Conservation (phyloP, 106 monocot genomes). For the Amphibolis antarctica region DNA sequence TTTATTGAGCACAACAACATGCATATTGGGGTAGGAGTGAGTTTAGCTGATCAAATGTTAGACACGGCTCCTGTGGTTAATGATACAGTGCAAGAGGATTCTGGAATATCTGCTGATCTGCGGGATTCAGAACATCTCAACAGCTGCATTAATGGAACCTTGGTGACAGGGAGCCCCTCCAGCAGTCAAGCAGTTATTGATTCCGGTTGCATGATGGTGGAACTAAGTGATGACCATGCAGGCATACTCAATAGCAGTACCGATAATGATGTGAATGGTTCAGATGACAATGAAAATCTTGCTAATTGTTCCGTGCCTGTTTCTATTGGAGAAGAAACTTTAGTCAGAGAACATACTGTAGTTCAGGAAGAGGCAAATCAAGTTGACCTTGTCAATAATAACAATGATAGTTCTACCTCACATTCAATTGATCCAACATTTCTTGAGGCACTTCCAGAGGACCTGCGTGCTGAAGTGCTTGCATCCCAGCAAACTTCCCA, state of each 20-base stretch:
- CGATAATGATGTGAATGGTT: constrained; percentile 32
- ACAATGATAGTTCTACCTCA: constrained; percentile 31
- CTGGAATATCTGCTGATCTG: constrained; percentile 16
- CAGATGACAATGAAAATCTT: constrained; percentile 17
- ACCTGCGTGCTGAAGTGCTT: constrained; percentile 71
- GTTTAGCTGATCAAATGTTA: constrained; percentile 2
- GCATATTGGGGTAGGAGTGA: constrained; percentile 4
- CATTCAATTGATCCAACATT: constrained; percentile 79
- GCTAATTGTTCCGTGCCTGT: constrained; percentile 14
- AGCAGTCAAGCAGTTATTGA: constrained; percentile 35
- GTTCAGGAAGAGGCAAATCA: constrained; percentile 22
- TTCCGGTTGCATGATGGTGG: constrained; percentile 29
- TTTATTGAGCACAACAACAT: constrained; percentile 11
- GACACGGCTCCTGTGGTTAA: constrained; percentile 18
- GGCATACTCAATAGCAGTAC: constrained; percentile 10
- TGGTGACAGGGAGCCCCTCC: constrained; percentile 27
- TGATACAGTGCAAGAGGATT: constrained; percentile 20
- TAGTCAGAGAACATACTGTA: constrained; percentile 9
- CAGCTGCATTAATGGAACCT: constrained; percentile 11
- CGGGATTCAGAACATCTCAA: constrained; percentile 6
- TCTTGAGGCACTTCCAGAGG: constrained; percentile 67
- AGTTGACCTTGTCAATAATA: constrained; percentile 16
- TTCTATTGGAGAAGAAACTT: constrained; percentile 13
- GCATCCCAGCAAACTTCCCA: constrained; percentile 49
- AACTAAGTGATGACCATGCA: constrained; percentile 38